These are phyloP conservation scores for Zygnema cylindricum DNA, from an alignment of 139 green algal genomes.

Conservation along the genomic window DNA sequence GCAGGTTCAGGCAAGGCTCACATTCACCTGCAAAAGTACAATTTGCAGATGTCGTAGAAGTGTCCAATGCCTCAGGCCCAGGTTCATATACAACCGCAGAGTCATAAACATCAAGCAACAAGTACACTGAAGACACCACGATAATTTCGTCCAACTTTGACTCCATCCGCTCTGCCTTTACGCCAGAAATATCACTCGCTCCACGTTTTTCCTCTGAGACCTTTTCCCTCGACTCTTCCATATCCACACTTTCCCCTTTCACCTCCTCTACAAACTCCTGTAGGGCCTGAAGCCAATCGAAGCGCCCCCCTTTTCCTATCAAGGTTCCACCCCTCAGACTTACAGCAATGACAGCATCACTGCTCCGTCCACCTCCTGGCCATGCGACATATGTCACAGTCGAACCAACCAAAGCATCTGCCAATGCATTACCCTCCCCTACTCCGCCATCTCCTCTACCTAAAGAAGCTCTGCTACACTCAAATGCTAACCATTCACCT, in stretches of 20 bases:
- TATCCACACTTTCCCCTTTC: background rate
- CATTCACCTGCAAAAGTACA: too few species aligned
- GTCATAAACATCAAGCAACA: background rate
- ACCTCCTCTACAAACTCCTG: background rate
- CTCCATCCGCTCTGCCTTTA: too few species aligned
- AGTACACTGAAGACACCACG: background rate
- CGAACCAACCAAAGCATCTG: background rate
- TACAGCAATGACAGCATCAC: background rate
- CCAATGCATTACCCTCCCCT: background rate
- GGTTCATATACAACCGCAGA: background rate
- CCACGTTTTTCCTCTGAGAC: background rate
- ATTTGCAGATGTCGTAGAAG: too few species aligned
- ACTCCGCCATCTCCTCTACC: slow-evolving; percentile 8
- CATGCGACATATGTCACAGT: background rate
- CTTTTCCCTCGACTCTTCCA: background rate
- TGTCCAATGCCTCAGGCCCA: background rate
- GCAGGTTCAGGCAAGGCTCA: too few species aligned
- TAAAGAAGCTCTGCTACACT: background rate
- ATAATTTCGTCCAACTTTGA: too few species aligned
- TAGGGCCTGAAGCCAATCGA: background rate
- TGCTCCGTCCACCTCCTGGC: background rate
- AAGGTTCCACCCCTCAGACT: background rate
- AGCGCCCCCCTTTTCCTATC: background rate
- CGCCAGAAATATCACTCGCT: background rate
- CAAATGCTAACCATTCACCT: background rate